phyloP scores from a whole-genome alignment of 495 filamentous ascomycete species.

The Penicillium ucsense region DNA sequence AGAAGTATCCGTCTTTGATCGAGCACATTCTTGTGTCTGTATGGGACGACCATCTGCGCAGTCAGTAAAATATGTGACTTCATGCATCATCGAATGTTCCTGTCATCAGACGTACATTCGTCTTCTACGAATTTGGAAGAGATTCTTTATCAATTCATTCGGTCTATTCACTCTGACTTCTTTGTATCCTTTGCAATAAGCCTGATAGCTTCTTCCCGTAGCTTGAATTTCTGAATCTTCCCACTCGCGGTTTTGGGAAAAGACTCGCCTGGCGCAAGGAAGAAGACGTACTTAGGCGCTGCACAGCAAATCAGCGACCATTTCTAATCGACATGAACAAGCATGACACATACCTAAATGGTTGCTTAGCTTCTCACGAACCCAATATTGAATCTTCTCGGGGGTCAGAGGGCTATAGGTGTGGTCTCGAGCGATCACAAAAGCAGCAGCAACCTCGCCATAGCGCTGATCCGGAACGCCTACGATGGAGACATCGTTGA shows the following conservation, averaged over 20 bases:
- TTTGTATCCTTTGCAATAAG: conserved; percentile 23
- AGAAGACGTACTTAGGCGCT: conserved; percentile 88
- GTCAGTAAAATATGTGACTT: too few species aligned
- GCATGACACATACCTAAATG: conserved; percentile 52
- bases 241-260: conserved; percentile 94
- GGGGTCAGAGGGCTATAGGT: conserved; percentile 7
- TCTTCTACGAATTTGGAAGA: too few species aligned
- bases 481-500: conserved; percentile 71
- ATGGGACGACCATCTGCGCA: too few species aligned
- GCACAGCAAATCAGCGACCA: neutral
- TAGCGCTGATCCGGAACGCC: conserved; percentile 77
- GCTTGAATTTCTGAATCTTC: conserved; percentile 93
- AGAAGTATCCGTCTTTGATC: too few species aligned
- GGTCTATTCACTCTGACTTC: neutral
- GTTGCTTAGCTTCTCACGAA: conserved; percentile 55
- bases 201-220: conserved; percentile 54
- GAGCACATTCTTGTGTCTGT: too few species aligned
- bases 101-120: too few species aligned
- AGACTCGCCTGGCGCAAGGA: conserved; percentile 42
- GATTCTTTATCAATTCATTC: neutral
- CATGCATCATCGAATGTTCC: too few species aligned
- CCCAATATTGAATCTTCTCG: conserved; percentile 61
- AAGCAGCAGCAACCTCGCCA: conserved; percentile 80
- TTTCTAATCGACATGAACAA: neutral
- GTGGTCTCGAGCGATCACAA: conserved; percentile 48